These are phyloP conservation scores for Coemansia sp. DNA, from an alignment of 192 early-diverging fungal genomes.

Conservation along the genomic window DNA sequence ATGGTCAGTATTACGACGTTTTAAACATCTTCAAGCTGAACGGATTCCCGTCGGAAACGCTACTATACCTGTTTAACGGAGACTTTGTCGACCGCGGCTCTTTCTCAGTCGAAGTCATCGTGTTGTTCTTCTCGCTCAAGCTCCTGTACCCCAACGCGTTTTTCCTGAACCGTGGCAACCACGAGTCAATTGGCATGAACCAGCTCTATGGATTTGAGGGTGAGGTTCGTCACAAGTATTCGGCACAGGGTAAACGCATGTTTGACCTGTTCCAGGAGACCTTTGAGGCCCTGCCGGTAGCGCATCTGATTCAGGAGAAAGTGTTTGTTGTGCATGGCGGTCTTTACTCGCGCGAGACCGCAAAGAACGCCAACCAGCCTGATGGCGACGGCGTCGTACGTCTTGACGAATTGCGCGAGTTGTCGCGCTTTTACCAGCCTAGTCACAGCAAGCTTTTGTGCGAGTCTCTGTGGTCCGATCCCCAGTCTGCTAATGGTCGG, in stretches of 20 bases:
- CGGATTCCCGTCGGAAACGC: constrained; percentile 80
- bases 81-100: constrained; percentile 99
- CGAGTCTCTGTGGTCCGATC: constrained; percentile 98
- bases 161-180: constrained; percentile 93
- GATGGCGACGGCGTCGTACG: constrained; percentile 70
- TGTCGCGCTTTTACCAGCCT: constrained; percentile 85
- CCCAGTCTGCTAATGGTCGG: constrained; percentile 80
- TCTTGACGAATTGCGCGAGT: constrained; percentile 85
- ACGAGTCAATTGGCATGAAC: constrained; percentile 99
- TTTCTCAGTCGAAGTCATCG: constrained; percentile 95
- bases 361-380: constrained; percentile 29
- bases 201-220: constrained; percentile 99
- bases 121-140: constrained; percentile 91
- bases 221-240: constrained; percentile 93
- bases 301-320: constrained; percentile 87
- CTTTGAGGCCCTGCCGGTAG: constrained; percentile 92
- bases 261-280: constrained; percentile 95
- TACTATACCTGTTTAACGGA: constrained; percentile 94
- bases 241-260: constrained; percentile 68
- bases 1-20: constrained; percentile 99
- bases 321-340: constrained; percentile 98
- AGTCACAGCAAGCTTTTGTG: constrained; percentile 79
- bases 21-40: constrained; percentile 94
- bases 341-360: constrained; percentile 83
- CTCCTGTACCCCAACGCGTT: constrained; percentile 83